A percentile compares a stretch with the other conserved stretches of the same genome.
Evolutionary conservation across 148 eudicot species (phyloP).

Genomic region (Arbutus unedo): DNA sequence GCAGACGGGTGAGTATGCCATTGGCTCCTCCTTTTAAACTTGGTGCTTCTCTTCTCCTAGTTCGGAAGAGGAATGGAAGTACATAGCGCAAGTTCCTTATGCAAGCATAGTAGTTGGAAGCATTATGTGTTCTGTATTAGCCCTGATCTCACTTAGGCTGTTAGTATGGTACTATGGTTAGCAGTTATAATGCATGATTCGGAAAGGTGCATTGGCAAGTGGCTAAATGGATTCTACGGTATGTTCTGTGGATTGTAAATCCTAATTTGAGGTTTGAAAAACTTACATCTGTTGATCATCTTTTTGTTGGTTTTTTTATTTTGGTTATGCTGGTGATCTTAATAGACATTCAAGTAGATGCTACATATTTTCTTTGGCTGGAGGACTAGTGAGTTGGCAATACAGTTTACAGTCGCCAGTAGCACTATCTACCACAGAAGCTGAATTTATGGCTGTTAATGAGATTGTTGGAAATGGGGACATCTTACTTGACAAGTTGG

Average conservation of each 20-base stretch:
- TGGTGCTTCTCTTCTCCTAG: too few relatives aligned
- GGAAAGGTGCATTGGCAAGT: not conserved
- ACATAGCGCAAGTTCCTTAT: too few relatives aligned
- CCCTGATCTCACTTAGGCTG: not conserved
- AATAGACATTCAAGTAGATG: too few relatives aligned
- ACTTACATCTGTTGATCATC: not conserved
- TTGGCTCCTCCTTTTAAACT: too few relatives aligned
- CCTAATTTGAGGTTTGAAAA: not conserved
- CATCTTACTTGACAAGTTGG: not conserved
- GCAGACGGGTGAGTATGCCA: too few relatives aligned
- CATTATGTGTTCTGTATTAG: too few relatives aligned
- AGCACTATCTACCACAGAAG: not conserved
- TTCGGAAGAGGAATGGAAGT: too few relatives aligned
- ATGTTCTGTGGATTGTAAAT: not conserved
- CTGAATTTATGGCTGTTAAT: not conserved
- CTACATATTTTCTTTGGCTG: not conserved
- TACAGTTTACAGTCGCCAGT: not conserved
- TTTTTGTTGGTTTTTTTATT: not conserved
- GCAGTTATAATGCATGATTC: not conserved
- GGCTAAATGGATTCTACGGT: not conserved
- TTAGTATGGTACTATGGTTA: not conserved
- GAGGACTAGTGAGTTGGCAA: not conserved
- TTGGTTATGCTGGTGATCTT: not conserved
- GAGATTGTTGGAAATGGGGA: not conserved
- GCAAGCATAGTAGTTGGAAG: too few relatives aligned